These are phyloP conservation scores for Hordeum marinum DNA, from an alignment of 176 grass and related monocot species.

Conservation along the genomic window DNA sequence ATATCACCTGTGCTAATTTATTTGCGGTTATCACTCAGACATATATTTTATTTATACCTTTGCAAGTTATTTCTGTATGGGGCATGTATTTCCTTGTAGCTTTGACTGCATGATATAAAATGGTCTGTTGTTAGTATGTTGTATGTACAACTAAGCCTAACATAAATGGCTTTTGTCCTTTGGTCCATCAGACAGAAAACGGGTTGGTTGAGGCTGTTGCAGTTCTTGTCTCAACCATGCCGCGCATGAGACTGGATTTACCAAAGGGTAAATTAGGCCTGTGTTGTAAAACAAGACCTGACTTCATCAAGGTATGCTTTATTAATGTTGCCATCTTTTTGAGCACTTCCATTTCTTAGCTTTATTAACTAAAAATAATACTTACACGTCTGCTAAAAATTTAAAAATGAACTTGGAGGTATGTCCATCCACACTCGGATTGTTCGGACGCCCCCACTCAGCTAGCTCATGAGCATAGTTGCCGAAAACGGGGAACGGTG, in stretches of 20 bases:
- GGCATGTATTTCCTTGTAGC: not conserved
- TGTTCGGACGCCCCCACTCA: too few relatives aligned
- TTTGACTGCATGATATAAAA: conserved; percentile 1
- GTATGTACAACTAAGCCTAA: not conserved
- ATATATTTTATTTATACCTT: not conserved
- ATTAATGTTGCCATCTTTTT: conserved; percentile 7
- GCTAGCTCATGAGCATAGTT: too few relatives aligned
- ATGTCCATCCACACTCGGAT: too few relatives aligned
- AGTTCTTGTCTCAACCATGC: conserved; percentile 88
- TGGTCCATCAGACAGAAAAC: conserved; percentile 79
- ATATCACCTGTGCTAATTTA: not conserved
- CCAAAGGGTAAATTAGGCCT: conserved; percentile 67
- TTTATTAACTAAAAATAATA: too few relatives aligned
- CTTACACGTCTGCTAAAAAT: too few relatives aligned
- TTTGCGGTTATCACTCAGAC: not conserved
- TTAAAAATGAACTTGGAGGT: too few relatives aligned
- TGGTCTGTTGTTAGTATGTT: not conserved
- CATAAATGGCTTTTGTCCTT: not conserved
- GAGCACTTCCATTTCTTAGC: not conserved
- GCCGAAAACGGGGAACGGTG: too few relatives aligned
- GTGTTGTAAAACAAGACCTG: conserved; percentile 84
- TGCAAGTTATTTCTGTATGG: not conserved
- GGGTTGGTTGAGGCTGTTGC: conserved; percentile 94
- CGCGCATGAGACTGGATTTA: conserved; percentile 64
- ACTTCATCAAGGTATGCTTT: conserved; percentile 91